These are phyloP conservation scores for Fusarium succisae DNA, from an alignment of 2,329 filamentous ascomycete genomes.

Conservation along the genomic window DNA sequence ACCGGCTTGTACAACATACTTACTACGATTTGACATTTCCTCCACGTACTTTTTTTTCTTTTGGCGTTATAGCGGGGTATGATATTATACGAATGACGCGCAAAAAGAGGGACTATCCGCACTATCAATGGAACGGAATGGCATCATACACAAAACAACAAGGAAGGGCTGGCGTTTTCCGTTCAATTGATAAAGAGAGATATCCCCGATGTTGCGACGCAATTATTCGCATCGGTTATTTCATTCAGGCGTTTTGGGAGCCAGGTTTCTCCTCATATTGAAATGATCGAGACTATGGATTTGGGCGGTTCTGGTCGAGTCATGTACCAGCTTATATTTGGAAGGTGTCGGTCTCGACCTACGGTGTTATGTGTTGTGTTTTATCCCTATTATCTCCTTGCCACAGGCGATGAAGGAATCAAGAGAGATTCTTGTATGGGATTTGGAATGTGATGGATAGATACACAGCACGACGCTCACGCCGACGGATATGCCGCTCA, in stretches of 20 bases:
- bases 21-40: conserved; percentile 6
- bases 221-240: conserved; percentile 36
- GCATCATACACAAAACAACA: conserved; percentile 35
- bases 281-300: conserved; percentile 24
- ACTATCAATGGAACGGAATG: conserved; percentile 43
- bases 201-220: conserved; percentile 39
- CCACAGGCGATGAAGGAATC: conserved; percentile 25
- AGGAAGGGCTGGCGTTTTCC: conserved; percentile 42
- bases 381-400: conserved; percentile 20
- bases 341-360: background rate
- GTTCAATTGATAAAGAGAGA: conserved; percentile 44
- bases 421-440: conserved; percentile 28
- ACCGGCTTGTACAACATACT: conserved; percentile 38
- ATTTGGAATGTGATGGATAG: conserved; percentile 30
- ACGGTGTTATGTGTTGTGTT: conserved; percentile 24
- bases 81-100: conserved; percentile 35
- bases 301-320: conserved; percentile 31
- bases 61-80: conserved; percentile 36
- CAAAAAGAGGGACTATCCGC: conserved; percentile 37
- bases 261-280: conserved; percentile 3
- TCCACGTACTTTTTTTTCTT: conserved; percentile 8
- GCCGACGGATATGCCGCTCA: conserved; percentile 33
- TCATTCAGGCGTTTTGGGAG: conserved; percentile 11
- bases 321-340: background rate
- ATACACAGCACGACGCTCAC: conserved; percentile 36